Base-by-base conservation (phyloP, 305 asterid genomes). In the Coffea humblotiana region DNA sequence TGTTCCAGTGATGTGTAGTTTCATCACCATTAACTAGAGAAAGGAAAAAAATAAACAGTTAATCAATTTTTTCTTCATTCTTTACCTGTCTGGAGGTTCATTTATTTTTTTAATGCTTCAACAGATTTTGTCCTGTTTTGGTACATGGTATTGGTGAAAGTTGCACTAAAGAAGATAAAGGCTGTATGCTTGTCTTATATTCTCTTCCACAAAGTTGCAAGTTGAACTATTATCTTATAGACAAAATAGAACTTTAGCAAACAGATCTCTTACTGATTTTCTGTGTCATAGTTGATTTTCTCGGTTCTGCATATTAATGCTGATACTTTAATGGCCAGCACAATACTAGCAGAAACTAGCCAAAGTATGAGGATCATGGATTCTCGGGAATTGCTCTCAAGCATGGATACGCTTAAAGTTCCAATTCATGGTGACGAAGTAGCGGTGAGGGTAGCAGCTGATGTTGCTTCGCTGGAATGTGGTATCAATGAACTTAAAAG, bases 401-500 rank as follows among this genome's bases (percentile, higher is more conserved):
- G 32, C 66, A 74, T 9, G 32, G 67, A 45, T 19, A 52, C 48
- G 37, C 16, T 16, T 74, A 54, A 18, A 27, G 35, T 74, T 18
- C 49, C 14, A 43, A 43, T 74, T n/a, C 77, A 74, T 54, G 77
- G 77, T 32, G 77, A 74, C 37, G 29, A 29, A 10, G 51, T 54
- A 43, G 52, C 32, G 32, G 77, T 74, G 32, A 74, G 67, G 77
- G 27, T 74, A 25, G 67, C 77, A 32, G 49, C 29, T 18, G 77
- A 74, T 74, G 66, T 10, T 19, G 49, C 77, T 74, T 54, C 32
- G 49, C 51, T 74, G 12, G 65, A 54, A 19, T 29, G 9, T 29
- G 77, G 77, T 74, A 43, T 74, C 35, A 74, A 8, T 74, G 77
- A 54, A 54, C 47, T 74, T 61, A 74, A 54, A 45, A 52, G 43